A percentile compares a stretch with the other conserved stretches of the same genome.
phyloP scores from a whole-genome alignment of 345 rosid genomes.

The Eucalyptus victrix region DNA sequence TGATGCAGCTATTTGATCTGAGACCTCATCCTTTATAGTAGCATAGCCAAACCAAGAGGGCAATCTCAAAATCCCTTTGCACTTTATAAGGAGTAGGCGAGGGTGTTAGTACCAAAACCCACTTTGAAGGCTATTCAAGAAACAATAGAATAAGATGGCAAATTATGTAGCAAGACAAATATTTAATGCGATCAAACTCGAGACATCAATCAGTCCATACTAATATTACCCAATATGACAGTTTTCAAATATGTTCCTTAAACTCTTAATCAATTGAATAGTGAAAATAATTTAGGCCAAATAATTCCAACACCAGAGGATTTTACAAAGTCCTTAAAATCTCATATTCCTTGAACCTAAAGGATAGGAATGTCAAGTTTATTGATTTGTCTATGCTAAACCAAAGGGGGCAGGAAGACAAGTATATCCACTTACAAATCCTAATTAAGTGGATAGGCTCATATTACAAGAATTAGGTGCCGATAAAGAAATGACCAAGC shows the following conservation, averaged over 20 bases:
- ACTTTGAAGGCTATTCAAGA: not conserved
- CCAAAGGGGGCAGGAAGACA: not conserved
- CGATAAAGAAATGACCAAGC: not conserved
- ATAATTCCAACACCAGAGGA: accelerated
- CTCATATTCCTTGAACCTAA: not conserved
- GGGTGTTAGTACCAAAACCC: not conserved
- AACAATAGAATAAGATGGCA: not conserved
- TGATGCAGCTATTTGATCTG: accelerated
- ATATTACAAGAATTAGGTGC: not conserved
- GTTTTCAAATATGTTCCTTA: accelerated
- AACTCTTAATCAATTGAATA: not conserved
- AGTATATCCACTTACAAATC: not conserved
- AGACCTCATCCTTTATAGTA: not conserved
- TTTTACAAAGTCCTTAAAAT: not conserved
- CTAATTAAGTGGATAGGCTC: not conserved
- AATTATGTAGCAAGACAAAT: not conserved
- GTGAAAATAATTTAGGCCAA: not conserved
- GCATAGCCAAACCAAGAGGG: not conserved
- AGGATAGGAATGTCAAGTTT: not conserved
- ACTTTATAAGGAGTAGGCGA: not conserved
- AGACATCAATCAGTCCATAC: not conserved
- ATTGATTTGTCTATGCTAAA: not conserved
- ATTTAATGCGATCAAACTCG: not conserved
- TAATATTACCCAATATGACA: not conserved
- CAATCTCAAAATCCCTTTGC: not conserved